phyloP scores from a whole-genome alignment of 2,329 filamentous ascomycete genomes.

The Cryphonectria parasitica region DNA sequence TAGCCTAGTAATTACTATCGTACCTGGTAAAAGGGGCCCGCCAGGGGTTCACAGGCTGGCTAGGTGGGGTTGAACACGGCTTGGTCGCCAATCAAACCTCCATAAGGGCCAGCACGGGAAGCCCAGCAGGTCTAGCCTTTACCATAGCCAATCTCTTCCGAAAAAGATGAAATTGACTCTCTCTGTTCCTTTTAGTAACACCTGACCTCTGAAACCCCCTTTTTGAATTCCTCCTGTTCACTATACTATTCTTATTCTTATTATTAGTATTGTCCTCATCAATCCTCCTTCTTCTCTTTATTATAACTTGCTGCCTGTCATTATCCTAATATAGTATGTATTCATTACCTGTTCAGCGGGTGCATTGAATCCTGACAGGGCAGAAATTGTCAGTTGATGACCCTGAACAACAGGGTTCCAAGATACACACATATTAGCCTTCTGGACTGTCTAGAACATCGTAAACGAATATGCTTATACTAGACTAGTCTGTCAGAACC shows the following conservation, averaged over 20 bases:
- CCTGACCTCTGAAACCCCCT: slow-evolving; percentile 3
- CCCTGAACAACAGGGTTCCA: background rate
- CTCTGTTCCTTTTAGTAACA: background rate
- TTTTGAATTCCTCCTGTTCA: background rate
- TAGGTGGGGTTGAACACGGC: background rate
- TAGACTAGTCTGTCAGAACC: background rate
- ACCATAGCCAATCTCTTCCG: slow-evolving; percentile 1
- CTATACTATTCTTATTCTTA: too few species aligned
- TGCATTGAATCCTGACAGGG: background rate
- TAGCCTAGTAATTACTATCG: background rate
- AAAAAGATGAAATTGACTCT: slow-evolving; percentile 8
- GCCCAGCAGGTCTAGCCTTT: slow-evolving; percentile 10
- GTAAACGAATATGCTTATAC: background rate
- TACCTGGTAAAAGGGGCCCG: slow-evolving; percentile 7
- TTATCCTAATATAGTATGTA: background rate
- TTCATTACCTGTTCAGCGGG: too few species aligned
- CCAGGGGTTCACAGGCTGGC: background rate
- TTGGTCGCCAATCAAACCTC: background rate
- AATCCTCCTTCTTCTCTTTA: background rate
- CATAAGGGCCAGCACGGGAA: background rate
- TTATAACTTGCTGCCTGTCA: background rate
- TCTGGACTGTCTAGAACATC: background rate
- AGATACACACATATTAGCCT: background rate
- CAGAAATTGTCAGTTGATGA: background rate
- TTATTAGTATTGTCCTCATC: background rate